Conservation (phyloP, 768 basidiomycete genomes). For the Hortiboletus campestris region DNA sequence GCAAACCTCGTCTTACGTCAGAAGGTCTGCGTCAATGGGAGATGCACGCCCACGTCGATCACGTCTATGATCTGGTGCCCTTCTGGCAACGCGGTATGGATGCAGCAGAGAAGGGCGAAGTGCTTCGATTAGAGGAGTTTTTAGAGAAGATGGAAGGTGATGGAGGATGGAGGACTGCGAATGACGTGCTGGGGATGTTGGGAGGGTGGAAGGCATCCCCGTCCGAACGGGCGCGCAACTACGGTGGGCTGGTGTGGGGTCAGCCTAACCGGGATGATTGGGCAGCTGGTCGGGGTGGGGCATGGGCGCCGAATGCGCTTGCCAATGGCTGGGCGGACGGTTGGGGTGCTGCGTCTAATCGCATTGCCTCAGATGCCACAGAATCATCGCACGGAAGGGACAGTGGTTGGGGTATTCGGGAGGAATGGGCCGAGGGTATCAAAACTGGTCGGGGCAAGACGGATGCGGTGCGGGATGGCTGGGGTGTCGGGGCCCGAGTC, state of each 20-base stretch:
- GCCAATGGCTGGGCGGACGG: conserved; percentile 9
- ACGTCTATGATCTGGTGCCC: conserved; percentile 47
- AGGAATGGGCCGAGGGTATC: conserved; percentile 13
- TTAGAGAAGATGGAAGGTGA: conserved; percentile 39
- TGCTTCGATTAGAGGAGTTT: conserved; percentile 45
- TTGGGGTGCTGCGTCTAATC: conserved; percentile 10
- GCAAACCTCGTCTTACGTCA: conserved; percentile 29
- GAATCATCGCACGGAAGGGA: conserved; percentile 13
- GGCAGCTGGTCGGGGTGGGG: conserved; percentile 6
- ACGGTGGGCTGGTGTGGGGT: conserved; percentile 10
- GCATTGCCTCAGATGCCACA: conserved; percentile 20
- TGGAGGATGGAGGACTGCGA: conserved; percentile 31
- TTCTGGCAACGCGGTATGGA: conserved; percentile 53
- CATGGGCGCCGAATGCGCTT: conserved; percentile 5
- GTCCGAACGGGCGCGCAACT: conserved; percentile 4
- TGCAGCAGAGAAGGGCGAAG: conserved; percentile 46
- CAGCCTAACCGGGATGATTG: conserved; percentile 3
- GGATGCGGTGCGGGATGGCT: conserved; percentile 3
- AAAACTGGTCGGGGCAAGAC: not conserved
- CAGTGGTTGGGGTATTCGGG: conserved; percentile 18
- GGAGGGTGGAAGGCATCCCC: conserved; percentile 22
- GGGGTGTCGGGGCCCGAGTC: not conserved
- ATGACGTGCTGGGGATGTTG: conserved; percentile 29
- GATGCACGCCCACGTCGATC: conserved; percentile 41
- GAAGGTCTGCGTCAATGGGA: conserved; percentile 29